Conservation (phyloP, 129 eudicot species). For the Rutidosis leptorrhynchoides region DNA sequence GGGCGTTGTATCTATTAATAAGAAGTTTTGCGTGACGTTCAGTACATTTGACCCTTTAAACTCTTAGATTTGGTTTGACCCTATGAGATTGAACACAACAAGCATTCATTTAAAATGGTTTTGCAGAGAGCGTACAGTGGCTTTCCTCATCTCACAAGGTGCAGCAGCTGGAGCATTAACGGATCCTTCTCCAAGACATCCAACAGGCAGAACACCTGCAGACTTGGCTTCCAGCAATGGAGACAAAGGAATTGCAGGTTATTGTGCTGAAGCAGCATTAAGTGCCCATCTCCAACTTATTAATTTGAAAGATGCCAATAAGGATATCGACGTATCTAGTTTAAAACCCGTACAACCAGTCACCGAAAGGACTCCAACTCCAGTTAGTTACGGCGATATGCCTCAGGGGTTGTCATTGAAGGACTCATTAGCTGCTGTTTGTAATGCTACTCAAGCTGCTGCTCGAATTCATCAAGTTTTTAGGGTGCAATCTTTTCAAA, state of each 20-base stretch:
- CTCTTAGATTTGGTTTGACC: no score
- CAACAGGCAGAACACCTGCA: constrained; percentile 76
- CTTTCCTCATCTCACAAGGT: constrained; percentile 63
- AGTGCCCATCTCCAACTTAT: constrained; percentile 61
- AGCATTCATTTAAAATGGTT: not conserved
- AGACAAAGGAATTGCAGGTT: constrained; percentile 92
- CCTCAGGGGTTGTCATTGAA: constrained; percentile 49
- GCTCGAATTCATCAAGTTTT: constrained; percentile 86
- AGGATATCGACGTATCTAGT: constrained; percentile 31
- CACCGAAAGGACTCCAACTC: constrained; percentile 60
- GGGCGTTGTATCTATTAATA: no score
- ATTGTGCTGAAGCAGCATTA: constrained; percentile 72
- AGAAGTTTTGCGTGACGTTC: no score
- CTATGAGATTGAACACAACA: no score
- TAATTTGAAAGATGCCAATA: constrained; percentile 47
- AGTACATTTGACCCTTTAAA: no score
- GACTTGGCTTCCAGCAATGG: constrained; percentile 84
- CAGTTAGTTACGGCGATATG: constrained; percentile 54
- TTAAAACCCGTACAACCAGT: constrained; percentile 58
- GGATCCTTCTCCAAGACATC: constrained; percentile 73
- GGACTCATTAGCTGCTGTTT: constrained; percentile 87
- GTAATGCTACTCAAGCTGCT: constrained; percentile 96
- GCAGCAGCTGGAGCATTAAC: constrained; percentile 82
- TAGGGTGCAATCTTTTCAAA: constrained; percentile 83
- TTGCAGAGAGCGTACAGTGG: constrained; percentile 76